A percentile compares a stretch with the other conserved stretches of the same genome.
Evolutionary conservation across 192 early-diverging fungal genomes (phyloP).

Genomic region (Backusella tuberculispora): DNA sequence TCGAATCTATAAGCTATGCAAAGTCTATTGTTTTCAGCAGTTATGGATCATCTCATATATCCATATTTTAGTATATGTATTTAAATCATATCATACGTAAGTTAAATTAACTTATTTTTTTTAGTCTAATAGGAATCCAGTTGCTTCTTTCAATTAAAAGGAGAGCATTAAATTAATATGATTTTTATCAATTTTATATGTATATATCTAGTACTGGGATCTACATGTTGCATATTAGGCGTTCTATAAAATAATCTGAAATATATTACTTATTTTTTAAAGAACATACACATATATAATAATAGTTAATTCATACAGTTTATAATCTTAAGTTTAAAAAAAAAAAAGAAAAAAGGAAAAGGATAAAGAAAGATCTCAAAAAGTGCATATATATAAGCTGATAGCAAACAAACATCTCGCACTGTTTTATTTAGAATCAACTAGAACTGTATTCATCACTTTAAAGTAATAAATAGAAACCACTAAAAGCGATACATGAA

Average conservation of each 20-base stretch:
- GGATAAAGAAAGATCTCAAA: neutral
- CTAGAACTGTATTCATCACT: neutral
- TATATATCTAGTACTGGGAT: neutral
- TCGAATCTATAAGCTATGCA: neutral
- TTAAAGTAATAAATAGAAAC: neutral
- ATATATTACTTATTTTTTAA: too few species aligned
- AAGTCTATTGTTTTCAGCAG: neutral
- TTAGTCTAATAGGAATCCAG: neutral
- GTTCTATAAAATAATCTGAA: neutral
- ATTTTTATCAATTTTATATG: neutral
- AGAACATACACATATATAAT: neutral
- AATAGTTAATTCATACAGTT: neutral
- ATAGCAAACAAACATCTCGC: neutral
- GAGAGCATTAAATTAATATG: neutral
- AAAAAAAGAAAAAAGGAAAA: too few species aligned
- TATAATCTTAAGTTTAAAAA: too few species aligned
- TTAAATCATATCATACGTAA: too few species aligned
- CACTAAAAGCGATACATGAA: neutral
- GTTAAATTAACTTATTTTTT: neutral
- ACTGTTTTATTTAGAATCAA: neutral
- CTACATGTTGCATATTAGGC: neutral
- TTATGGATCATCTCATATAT: neutral
- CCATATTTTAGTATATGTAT: neutral
- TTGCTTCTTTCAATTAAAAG: neutral
- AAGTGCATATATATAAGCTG: neutral